phyloP scores from a whole-genome alignment of 495 filamentous ascomycete genomes.

The Recurvomyces mirabilis region DNA sequence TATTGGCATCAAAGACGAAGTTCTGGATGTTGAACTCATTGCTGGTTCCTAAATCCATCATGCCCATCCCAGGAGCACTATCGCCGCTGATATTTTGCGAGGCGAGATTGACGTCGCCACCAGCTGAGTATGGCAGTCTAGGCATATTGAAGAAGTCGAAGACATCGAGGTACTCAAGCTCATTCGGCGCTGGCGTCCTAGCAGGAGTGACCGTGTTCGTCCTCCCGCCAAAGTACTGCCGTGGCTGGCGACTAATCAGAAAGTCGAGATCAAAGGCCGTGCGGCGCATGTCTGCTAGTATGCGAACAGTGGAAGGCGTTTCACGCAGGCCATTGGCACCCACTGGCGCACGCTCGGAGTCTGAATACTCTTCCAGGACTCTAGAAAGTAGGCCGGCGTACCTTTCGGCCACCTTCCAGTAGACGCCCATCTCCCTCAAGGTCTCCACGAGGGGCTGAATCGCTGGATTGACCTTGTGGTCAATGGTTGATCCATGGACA shows the following conservation, averaged over 20 bases:
- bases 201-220: constrained; percentile 28
- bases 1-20: constrained; percentile 52
- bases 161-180: constrained; percentile 82
- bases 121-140: constrained; percentile 44
- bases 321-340: constrained; percentile 49
- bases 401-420: constrained; percentile 74
- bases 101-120: constrained; percentile 4
- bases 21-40: constrained; percentile 54
- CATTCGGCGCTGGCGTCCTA: constrained; percentile 58
- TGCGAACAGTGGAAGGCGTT: constrained; percentile 70
- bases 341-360: constrained; percentile 52
- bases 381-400: constrained; percentile 71
- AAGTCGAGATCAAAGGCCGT: constrained; percentile 80
- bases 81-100: constrained; percentile 10
- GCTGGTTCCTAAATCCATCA: constrained; percentile 17
- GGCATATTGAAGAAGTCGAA: constrained; percentile 92
- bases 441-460: constrained; percentile 72
- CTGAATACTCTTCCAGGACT: constrained; percentile 73
- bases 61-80: constrained; percentile 11
- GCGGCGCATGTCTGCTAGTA: constrained; percentile 79
- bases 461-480: constrained; percentile 64
- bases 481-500: constrained; percentile 78
- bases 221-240: constrained; percentile 36
- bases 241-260: constrained; percentile 71
- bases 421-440: constrained; percentile 62